phyloP scores from a whole-genome alignment of 1,139 yeast genomes.

The Lodderomyces elongisporus region DNA sequence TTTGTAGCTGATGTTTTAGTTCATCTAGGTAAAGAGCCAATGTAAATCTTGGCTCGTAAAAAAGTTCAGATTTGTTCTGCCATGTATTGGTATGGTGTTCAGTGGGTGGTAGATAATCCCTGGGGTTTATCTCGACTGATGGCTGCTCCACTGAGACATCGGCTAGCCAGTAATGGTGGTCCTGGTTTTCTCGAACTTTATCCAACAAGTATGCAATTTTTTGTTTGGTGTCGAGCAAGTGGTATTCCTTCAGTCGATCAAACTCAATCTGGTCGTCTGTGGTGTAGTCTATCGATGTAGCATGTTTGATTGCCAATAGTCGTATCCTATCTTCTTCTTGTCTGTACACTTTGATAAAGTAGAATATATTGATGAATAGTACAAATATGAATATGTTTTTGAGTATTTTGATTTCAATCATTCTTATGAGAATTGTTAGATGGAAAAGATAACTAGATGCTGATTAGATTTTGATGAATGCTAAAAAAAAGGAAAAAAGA shows the following conservation, averaged over 20 bases:
- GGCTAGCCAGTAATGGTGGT: constrained; percentile 27
- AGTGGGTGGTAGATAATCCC: constrained; percentile 17
- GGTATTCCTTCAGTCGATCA: constrained; percentile 16
- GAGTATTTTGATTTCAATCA: constrained; percentile 17
- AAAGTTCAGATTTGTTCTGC: constrained; percentile 15
- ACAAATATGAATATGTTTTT: constrained; percentile 19
- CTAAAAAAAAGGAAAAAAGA: constrained; percentile 3
- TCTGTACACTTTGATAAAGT: constrained; percentile 20
- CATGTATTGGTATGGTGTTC: constrained; percentile 10
- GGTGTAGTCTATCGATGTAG: constrained; percentile 15
- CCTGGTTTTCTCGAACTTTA: constrained; percentile 17
- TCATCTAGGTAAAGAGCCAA: constrained; percentile 21
- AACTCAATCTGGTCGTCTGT: constrained; percentile 21
- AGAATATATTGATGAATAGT: constrained; percentile 19
- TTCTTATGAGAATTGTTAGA: too few relatives aligned
- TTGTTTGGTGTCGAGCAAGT: constrained; percentile 17
- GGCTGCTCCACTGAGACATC: constrained; percentile 22
- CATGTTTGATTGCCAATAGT: constrained; percentile 18
- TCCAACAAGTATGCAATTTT: constrained; percentile 22
- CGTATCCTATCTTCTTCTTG: constrained; percentile 17
- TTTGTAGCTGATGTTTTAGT: constrained; percentile 14
- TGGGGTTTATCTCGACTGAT: constrained; percentile 17
- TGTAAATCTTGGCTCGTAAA: constrained; percentile 24
- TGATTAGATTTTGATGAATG: too few relatives aligned
- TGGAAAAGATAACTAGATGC: too few relatives aligned